Evolutionary conservation across 768 basidiomycete species (phyloP), one percentile per base, ranked within the genome.

Genomic region (Sarcodon aspratus): DNA sequence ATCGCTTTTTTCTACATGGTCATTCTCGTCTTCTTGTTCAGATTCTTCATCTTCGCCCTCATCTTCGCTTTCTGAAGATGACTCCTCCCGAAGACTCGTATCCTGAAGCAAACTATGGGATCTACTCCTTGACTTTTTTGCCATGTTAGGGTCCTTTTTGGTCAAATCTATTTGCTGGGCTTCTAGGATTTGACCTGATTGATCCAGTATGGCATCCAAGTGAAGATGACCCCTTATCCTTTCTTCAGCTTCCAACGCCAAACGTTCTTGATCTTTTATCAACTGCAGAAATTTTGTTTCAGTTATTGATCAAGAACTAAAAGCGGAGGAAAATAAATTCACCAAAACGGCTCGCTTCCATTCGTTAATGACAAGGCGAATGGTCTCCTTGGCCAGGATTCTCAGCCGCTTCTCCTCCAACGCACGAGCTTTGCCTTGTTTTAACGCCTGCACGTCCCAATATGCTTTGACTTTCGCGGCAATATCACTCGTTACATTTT

Each of bases 331-430:
- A 10, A 48, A 15, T 33, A 48, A 5, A 74, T 88, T 59, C 58
- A 87, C 88, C 56, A 80, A 80, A 42, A 93, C 79, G 7, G 88
- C 93, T 59, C 87, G 80, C 63, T 84, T 86, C 94, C 94, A 97
- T 59, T 91, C 85, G 7, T 71, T 72, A 32, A 75, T 72, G 31
- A 96, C 79, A 57, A 80, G 65, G 55, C 77, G 79, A 44, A 84
- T 71, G 0, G 86, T 82, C 17, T 77, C 74, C 66, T 85, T 88
- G 10, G 86, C 87, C 35, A 90, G 57, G 3, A 67, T 70, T 47
- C 78, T 71, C 54, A 86, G 53, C 31, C 82, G 71, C 62, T 74
- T 77, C 66, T 90, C 85, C 56, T 88, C 84, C 54, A 73, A 74
- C 15, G 63, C 63, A 50, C 64, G 69, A 13, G 73, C 73, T 59